Evolutionary conservation across 768 basidiomycete genomes (phyloP).

Genomic region (Kwoniella newhampshirensis): DNA sequence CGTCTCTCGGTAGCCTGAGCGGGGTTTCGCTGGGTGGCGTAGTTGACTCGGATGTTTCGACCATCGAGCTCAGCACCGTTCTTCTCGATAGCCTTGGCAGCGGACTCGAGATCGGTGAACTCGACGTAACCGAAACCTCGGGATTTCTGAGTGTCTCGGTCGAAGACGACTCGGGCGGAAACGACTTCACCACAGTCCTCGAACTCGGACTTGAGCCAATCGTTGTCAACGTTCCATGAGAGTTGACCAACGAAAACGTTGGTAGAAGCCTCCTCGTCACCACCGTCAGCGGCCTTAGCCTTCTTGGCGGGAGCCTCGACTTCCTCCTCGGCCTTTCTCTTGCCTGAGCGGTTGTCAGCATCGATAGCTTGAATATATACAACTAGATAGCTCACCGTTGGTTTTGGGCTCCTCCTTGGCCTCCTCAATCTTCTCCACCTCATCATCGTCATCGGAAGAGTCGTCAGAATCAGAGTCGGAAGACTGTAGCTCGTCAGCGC

Average conservation of each 20-base stretch:
- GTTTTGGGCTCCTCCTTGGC: constrained; percentile 34
- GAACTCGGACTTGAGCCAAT: constrained; percentile 89
- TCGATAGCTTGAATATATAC: constrained; percentile 10
- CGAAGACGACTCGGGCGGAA: constrained; percentile 75
- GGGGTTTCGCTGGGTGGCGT: constrained; percentile 65
- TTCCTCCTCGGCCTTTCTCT: constrained; percentile 77
- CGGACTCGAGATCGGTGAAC: constrained; percentile 58
- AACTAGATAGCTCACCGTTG: constrained; percentile 15
- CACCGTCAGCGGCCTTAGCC: constrained; percentile 64
- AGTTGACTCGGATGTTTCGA: constrained; percentile 80
- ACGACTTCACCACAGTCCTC: constrained; percentile 82
- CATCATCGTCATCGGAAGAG: constrained; percentile 33
- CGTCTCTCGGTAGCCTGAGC: constrained; percentile 64
- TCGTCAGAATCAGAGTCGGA: constrained; percentile 30
- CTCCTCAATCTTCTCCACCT: constrained; percentile 33
- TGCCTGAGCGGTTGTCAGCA: constrained; percentile 57
- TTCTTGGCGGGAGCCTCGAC: constrained; percentile 71
- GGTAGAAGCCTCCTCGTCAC: constrained; percentile 59
- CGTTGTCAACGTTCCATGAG: constrained; percentile 96
- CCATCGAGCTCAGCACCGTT: constrained; percentile 90
- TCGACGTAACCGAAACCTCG: constrained; percentile 63
- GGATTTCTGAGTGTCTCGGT: constrained; percentile 55
- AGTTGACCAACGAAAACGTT: constrained; percentile 89
- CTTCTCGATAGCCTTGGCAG: constrained; percentile 69
- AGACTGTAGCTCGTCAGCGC: constrained; percentile 5